phyloP scores from a whole-genome alignment of 805 yeast species.

The Sugiyamaella chiloensis region DNA sequence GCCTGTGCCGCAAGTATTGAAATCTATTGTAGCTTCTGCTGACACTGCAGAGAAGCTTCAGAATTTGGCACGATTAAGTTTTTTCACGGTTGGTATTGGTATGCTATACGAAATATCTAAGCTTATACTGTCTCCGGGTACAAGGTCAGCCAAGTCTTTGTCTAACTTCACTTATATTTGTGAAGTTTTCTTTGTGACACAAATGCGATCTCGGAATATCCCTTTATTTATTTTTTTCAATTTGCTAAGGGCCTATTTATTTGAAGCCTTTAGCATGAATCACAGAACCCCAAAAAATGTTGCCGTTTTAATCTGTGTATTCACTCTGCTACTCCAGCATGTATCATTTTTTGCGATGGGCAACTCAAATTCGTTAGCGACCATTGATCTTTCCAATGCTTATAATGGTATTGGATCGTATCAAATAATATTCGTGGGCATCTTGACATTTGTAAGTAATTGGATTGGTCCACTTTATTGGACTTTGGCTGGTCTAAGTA shows the following conservation, averaged over 20 bases:
- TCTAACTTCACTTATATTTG: conserved; percentile 17
- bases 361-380: conserved; percentile 86
- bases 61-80: conserved; percentile 30
- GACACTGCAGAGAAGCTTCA: conserved; percentile 22
- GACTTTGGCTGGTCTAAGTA: conserved; percentile 50
- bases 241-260: conserved; percentile 21
- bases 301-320: conserved; percentile 28
- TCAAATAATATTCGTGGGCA: conserved; percentile 66
- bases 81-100: conserved; percentile 25
- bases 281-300: conserved; percentile 17
- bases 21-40: conserved; percentile 23
- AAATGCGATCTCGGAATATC: conserved; percentile 51
- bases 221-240: conserved; percentile 49
- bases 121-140: conserved; percentile 11
- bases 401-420: conserved; percentile 83
- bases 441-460: conserved; percentile 76
- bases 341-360: conserved; percentile 83
- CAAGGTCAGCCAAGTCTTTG: conserved; percentile 6
- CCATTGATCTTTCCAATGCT: conserved; percentile 86
- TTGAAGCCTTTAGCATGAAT: conserved; percentile 12
- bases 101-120: conserved; percentile 23
- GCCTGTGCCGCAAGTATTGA: conserved; percentile 42
- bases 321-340: conserved; percentile 60
- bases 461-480: conserved; percentile 85
- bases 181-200: conserved; percentile 47